Conservation (phyloP, 2,329 filamentous ascomycete species). For the Aspergillus melleus region DNA sequence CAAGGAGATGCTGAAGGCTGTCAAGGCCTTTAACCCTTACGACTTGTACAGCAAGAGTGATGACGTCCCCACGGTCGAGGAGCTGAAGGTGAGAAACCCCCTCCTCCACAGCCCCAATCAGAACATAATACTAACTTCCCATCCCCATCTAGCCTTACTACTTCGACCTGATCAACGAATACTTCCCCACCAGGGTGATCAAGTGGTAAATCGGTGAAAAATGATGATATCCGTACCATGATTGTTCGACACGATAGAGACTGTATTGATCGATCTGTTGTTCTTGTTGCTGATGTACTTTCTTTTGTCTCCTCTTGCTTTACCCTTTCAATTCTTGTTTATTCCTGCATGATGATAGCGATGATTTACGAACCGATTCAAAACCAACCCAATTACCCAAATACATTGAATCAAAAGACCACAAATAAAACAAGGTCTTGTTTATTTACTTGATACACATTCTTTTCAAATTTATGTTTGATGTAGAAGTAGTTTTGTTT, state of each 20-base stretch:
- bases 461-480: not conserved
- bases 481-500: no score
- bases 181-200: conserved; percentile 67
- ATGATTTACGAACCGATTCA: conserved; percentile 8
- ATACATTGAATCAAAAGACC: not conserved
- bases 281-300: not conserved
- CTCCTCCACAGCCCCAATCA: not conserved
- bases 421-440: no score
- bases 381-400: not conserved
- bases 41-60: conserved; percentile 92
- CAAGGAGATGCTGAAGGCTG: conserved; percentile 74
- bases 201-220: conserved; percentile 58
- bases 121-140: conserved; percentile 12
- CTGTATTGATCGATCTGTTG: not conserved
- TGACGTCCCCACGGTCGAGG: conserved; percentile 70
- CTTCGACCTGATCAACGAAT: conserved; percentile 71
- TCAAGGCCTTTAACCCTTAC: conserved; percentile 86
- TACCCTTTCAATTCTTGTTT: not conserved
- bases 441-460: not conserved
- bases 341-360: conserved; percentile 6
- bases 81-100: conserved; percentile 62
- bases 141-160: conserved; percentile 61
- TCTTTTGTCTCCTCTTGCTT: not conserved
- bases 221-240: not conserved
- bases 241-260: not conserved